These are phyloP conservation scores for Dendryphion nanum DNA, from an alignment of 2,329 filamentous ascomycete genomes.

Conservation along the genomic window DNA sequence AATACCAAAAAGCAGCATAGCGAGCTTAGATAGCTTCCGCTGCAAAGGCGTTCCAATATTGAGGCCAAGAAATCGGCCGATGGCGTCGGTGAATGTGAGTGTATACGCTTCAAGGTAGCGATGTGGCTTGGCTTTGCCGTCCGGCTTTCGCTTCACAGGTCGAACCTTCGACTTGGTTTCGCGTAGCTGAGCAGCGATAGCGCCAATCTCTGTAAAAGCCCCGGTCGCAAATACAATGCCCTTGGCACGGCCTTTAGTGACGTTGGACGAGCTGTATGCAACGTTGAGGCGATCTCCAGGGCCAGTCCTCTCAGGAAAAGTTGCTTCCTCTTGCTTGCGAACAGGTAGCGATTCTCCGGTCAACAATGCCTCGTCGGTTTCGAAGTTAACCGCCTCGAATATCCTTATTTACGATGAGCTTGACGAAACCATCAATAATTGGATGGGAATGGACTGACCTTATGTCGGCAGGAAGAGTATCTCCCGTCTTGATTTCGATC, in stretches of 20 bases:
- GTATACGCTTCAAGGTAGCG: slow-evolving; percentile 52
- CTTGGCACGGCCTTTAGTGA: slow-evolving; percentile 67
- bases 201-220: slow-evolving; percentile 71
- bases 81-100: slow-evolving; percentile 47
- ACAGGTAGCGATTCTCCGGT: slow-evolving; percentile 72
- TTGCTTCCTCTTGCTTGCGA: slow-evolving; percentile 58
- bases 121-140: too few relatives aligned
- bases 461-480: too few relatives aligned
- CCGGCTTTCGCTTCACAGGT: too few relatives aligned
- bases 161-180: slow-evolving; percentile 39
- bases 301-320: slow-evolving; percentile 54
- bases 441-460: too few relatives aligned
- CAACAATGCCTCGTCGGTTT: slow-evolving; percentile 69
- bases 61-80: slow-evolving; percentile 43
- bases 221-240: slow-evolving; percentile 68
- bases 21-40: slow-evolving; percentile 35
- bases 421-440: slow-evolving; percentile 67
- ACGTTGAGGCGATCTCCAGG: slow-evolving; percentile 69
- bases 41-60: slow-evolving; percentile 40
- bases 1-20: slow-evolving; percentile 34
- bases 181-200: slow-evolving; percentile 68
- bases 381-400: slow-evolving; percentile 68
- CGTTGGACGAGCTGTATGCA: slow-evolving; percentile 66
- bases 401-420: slow-evolving; percentile 60
- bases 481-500: too few relatives aligned